Conservation (phyloP, 257 asterid species). For the Craterostigma plantagineum region DNA sequence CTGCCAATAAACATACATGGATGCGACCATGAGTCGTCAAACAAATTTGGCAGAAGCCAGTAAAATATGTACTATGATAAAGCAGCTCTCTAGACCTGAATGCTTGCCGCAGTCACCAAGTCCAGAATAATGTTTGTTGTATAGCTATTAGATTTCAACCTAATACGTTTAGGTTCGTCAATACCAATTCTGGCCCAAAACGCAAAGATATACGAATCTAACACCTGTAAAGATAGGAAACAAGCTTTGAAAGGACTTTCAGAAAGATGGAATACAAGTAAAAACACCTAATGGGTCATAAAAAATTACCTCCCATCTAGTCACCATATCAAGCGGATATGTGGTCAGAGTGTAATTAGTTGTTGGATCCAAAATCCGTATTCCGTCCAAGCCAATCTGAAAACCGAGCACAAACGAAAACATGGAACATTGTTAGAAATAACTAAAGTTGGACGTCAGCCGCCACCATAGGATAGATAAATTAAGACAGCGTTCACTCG, state of each 20-base stretch:
- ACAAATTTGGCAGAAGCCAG: neutral
- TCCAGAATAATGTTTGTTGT: conserved; percentile 77
- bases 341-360: conserved; percentile 42
- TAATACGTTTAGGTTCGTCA: conserved; percentile 58
- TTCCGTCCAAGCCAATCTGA: conserved; percentile 86
- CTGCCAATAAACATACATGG: conserved; percentile 2
- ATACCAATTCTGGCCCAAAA: conserved; percentile 68
- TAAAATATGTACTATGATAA: conserved; percentile 3
- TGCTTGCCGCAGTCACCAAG: conserved; percentile 72
- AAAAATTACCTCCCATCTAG: conserved; percentile 55
- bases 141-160: conserved; percentile 73
- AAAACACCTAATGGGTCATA: neutral
- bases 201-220: conserved; percentile 71
- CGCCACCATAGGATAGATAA: conserved; percentile 7
- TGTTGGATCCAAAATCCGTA: conserved; percentile 54
- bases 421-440: neutral
- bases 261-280: conserved; percentile 1
- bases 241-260: neutral
- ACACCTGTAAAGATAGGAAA: conserved; percentile 26
- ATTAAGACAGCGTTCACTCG: neutral
- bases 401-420: conserved; percentile 5
- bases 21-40: no score
- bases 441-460: conserved; percentile 5
- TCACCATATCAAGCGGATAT: conserved; percentile 50
- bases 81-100: conserved; percentile 35